phyloP scores from a whole-genome alignment of 208 protist species.

The Plasmodiophora brassicae region DNA sequence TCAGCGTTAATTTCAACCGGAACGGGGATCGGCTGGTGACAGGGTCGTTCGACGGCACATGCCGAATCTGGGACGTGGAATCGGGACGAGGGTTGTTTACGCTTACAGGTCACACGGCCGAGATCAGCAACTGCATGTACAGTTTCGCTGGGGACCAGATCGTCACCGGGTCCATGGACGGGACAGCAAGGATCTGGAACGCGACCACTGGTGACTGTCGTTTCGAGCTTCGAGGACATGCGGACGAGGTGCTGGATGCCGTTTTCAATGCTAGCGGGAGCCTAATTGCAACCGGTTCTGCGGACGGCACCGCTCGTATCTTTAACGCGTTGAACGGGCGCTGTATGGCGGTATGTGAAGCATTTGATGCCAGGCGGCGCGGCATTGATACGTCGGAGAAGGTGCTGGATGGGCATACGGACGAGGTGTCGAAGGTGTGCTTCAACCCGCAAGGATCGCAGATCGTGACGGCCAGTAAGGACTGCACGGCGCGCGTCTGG shows the following conservation, averaged over 20 bases:
- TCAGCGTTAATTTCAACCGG: slow-evolving; percentile 83
- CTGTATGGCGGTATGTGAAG: slow-evolving; percentile 22
- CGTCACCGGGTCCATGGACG: slow-evolving; percentile 85
- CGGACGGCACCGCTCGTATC: slow-evolving; percentile 82
- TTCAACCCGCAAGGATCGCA: slow-evolving; percentile 89
- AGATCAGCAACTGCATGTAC: slow-evolving; percentile 84
- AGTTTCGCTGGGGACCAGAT: slow-evolving; percentile 78
- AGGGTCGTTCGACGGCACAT: slow-evolving; percentile 85
- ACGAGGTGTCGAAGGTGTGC: slow-evolving; percentile 81
- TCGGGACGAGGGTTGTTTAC: slow-evolving; percentile 66
- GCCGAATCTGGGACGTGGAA: slow-evolving; percentile 80
- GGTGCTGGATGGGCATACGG: slow-evolving; percentile 79
- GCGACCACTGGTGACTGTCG: slow-evolving; percentile 75
- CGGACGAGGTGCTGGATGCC: slow-evolving; percentile 80
- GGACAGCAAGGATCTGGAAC: slow-evolving; percentile 87
- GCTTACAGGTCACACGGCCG: slow-evolving; percentile 79
- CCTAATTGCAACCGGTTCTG: slow-evolving; percentile 79
- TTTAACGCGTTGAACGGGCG: slow-evolving; percentile 78
- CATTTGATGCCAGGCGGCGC: neutral
- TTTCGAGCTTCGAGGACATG: slow-evolving; percentile 68
- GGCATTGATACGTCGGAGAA: slow-evolving; percentile 41
- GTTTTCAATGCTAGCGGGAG: slow-evolving; percentile 77
- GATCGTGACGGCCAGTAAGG: slow-evolving; percentile 80
- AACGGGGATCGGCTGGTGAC: slow-evolving; percentile 77
- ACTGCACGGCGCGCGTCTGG: slow-evolving; percentile 88